Base-by-base conservation (phyloP, 1,284 basidiomycete genomes). In the Apiotrichum siamense region DNA sequence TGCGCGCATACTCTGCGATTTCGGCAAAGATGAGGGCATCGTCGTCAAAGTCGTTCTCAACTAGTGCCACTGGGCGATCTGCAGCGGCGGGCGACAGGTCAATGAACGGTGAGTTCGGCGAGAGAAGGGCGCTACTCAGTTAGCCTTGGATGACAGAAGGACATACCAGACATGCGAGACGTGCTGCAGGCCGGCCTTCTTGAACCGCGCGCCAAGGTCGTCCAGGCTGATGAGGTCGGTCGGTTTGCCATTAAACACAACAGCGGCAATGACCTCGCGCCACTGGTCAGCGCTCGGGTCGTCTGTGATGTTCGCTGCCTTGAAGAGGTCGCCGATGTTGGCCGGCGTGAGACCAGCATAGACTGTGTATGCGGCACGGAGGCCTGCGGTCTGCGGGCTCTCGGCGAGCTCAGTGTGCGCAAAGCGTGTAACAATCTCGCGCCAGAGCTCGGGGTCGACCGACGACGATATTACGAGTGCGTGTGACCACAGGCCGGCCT, bases 401-500 rank as follows among this genome's bases (percentile, higher is more conserved):
- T 21, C 69, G 7, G 80, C 80, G 7, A 98, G 76, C 67, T 97
- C 96, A 21, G 82, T 79, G 35, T 81, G 80, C 33, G 94, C 75
- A 65, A 98, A 98, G 55, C 92, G 87, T 33, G 80, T 81, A 0
- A 94, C 89, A 6, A 86, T 86, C 55, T 92, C 88, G 66, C 87
- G 87, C 90, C 92, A 97, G 6, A 88, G 81, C 29, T 94, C 90
- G 62, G 88, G 88, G 69, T 94, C 94, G 45, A 97, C 81, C 49
- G 88, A 87, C 65, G 88, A 93, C 9, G 96, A 85, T 55, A 98
- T 93, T 42, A 97, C 77, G 80, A 98, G 83, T 1, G 96, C 96
- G 71, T 99, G 96, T 1, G 90, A 84, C 92, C 93, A 99, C 57
- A 98, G 75, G 61, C 82, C 85, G 67, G 92, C 82, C 54, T 91